These are phyloP conservation scores for Theileria parva DNA, from an alignment of 169 alveolate species.

Conservation along the genomic window DNA sequence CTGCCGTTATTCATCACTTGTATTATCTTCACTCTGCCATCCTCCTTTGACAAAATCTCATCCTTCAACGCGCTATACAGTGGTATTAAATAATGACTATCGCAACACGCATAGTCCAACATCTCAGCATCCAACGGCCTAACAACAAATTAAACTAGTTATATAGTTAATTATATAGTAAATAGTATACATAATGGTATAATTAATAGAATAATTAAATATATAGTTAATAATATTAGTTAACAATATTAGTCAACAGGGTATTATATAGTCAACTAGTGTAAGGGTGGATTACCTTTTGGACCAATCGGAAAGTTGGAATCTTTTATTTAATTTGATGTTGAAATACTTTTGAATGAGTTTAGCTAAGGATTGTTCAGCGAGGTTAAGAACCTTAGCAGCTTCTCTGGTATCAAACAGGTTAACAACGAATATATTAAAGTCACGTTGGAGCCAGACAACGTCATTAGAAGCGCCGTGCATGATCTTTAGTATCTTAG, in stretches of 20 bases:
- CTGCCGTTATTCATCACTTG: slow-evolving; percentile 48
- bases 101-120: slow-evolving; percentile 90
- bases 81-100: slow-evolving; percentile 89
- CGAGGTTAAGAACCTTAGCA: slow-evolving; percentile 81
- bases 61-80: slow-evolving; percentile 86
- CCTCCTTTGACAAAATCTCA: slow-evolving; percentile 40
- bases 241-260: not conserved
- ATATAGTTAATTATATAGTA: not conserved
- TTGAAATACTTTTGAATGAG: slow-evolving; percentile 80
- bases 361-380: slow-evolving; percentile 73
- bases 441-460: slow-evolving; percentile 93
- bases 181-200: not conserved
- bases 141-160: not conserved
- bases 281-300: slow-evolving; percentile 6
- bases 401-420: slow-evolving; percentile 94
- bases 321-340: slow-evolving; percentile 85
- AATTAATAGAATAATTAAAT: too few relatives aligned
- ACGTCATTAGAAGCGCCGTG: slow-evolving; percentile 93
- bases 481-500: slow-evolving; percentile 89
- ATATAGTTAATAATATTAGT: too few relatives aligned
- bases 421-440: slow-evolving; percentile 92
- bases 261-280: not conserved
- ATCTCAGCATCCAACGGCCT: slow-evolving; percentile 89
- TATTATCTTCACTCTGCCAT: not conserved
- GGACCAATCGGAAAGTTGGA: slow-evolving; percentile 93